Percentiles rank a stretch among this genome's conserved stretches.
phyloP scores from a whole-genome alignment of 345 rosid species.

The Angophora floribunda region DNA sequence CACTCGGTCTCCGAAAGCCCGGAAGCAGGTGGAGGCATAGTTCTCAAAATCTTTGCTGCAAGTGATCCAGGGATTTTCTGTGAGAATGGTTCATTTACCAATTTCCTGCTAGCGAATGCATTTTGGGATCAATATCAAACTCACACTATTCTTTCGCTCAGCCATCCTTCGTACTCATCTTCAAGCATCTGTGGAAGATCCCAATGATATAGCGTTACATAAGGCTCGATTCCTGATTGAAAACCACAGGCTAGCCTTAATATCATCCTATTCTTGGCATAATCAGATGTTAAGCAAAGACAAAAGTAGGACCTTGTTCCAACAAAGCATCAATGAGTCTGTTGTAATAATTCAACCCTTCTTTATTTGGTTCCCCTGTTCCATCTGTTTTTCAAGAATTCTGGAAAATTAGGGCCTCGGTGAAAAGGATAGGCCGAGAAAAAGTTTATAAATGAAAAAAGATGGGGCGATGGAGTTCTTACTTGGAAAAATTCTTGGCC shows the following conservation, averaged over 20 bases:
- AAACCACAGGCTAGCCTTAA: slow-evolving; percentile 1
- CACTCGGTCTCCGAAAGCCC: slow-evolving; percentile 80
- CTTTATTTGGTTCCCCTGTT: slow-evolving; percentile 57
- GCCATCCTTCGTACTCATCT: slow-evolving; percentile 84
- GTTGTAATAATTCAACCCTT: slow-evolving; percentile 68
- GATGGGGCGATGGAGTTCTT: slow-evolving; percentile 5
- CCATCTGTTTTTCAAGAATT: slow-evolving; percentile 43
- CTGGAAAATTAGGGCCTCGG: background rate
- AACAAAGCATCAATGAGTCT: slow-evolving; percentile 55
- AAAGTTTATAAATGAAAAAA: background rate
- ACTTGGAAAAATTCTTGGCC: slow-evolving; percentile 91
- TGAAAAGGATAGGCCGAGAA: background rate
- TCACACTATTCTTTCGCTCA: slow-evolving; percentile 55
- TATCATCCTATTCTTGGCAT: background rate
- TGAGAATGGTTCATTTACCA: background rate
- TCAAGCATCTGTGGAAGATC: slow-evolving; percentile 94
- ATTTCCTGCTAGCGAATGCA: background rate
- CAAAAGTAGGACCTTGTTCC: slow-evolving; percentile 38
- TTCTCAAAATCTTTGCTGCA: slow-evolving; percentile 67
- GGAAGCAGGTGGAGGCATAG: slow-evolving; percentile 73
- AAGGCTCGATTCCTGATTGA: slow-evolving; percentile 73
- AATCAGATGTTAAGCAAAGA: background rate
- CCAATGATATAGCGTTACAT: slow-evolving; percentile 93
- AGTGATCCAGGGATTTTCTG: background rate
- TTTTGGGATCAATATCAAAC: slow-evolving; percentile 3